A percentile compares a stretch with the other conserved stretches of the same genome.
These are phyloP conservation scores for Crepidotus variabilis DNA, from an alignment of 768 basidiomycete genomes.

Conservation along the genomic window DNA sequence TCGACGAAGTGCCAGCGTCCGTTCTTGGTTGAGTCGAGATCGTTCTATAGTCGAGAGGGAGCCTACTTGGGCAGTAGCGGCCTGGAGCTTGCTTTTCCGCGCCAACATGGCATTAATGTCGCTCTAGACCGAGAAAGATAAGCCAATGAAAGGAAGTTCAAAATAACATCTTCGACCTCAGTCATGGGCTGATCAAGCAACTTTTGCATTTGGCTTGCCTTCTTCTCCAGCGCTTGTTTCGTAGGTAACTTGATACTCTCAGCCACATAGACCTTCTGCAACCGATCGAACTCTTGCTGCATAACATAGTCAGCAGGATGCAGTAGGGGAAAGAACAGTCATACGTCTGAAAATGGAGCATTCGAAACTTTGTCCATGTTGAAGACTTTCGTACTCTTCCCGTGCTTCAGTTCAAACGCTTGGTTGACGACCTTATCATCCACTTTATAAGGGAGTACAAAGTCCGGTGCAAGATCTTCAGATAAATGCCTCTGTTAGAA, in stretches of 20 bases:
- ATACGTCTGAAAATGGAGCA: slow-evolving; percentile 54
- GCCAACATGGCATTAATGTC: slow-evolving; percentile 80
- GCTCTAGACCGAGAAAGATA: slow-evolving; percentile 40
- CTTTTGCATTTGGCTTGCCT: slow-evolving; percentile 57
- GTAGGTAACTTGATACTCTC: slow-evolving; percentile 68
- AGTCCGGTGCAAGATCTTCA: slow-evolving; percentile 46
- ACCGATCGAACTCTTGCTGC: slow-evolving; percentile 73
- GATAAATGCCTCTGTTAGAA: slow-evolving; percentile 8
- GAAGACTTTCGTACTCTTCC: slow-evolving; percentile 56
- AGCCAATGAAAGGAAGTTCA: not conserved
- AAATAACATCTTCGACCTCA: slow-evolving; percentile 52
- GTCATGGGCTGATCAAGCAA: slow-evolving; percentile 64
- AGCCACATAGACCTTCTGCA: slow-evolving; percentile 35
- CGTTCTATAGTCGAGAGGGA: slow-evolving; percentile 49
- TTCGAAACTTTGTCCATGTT: slow-evolving; percentile 90
- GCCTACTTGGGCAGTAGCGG: slow-evolving; percentile 23
- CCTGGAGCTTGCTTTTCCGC: slow-evolving; percentile 49
- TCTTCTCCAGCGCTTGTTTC: slow-evolving; percentile 62
- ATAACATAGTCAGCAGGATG: slow-evolving; percentile 4
- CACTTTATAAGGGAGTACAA: slow-evolving; percentile 66
- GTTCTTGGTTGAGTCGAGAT: slow-evolving; percentile 65
- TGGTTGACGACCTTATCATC: slow-evolving; percentile 64
- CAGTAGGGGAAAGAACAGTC: slow-evolving; percentile 20
- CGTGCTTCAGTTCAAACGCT: slow-evolving; percentile 73
- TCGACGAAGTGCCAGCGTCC: slow-evolving; percentile 71